Evolutionary conservation across 768 basidiomycete genomes (phyloP).

Genomic region (Cyathus striatus): DNA sequence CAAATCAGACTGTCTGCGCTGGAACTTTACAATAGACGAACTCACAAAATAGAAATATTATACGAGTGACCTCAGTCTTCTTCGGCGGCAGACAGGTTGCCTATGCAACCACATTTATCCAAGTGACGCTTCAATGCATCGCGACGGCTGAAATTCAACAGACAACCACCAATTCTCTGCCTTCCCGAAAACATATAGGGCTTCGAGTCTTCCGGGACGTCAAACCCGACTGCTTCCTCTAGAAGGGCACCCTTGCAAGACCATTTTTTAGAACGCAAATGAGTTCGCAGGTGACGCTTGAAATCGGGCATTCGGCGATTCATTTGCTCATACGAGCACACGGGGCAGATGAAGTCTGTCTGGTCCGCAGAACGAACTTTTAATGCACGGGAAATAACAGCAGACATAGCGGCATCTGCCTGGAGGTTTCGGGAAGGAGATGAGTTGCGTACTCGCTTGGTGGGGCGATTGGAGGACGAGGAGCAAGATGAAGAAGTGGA

Average conservation of each 20-base stretch:
- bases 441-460: conserved; percentile 23
- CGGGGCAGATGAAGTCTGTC: conserved; percentile 35
- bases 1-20: no score
- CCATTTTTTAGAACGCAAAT: conserved; percentile 38
- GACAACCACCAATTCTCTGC: conserved; percentile 35
- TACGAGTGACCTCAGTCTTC: conserved; percentile 13
- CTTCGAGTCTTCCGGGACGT: conserved; percentile 12
- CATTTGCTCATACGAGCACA: conserved; percentile 40
- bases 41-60: no score
- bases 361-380: conserved; percentile 9
- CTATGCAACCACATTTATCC: conserved; percentile 24
- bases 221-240: conserved; percentile 8
- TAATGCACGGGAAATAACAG: conserved; percentile 17
- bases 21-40: no score
- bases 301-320: conserved; percentile 55
- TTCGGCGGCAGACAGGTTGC: conserved; percentile 17
- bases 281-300: conserved; percentile 53
- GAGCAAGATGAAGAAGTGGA: conserved; percentile 2
- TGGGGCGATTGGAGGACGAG: conserved; percentile 3
- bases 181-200: conserved; percentile 22
- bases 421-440: conserved; percentile 44
- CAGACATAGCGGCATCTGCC: conserved; percentile 17
- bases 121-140: conserved; percentile 44
- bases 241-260: conserved; percentile 35
- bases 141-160: conserved; percentile 33